Percentiles rank a stretch among this genome's conserved stretches.
Evolutionary conservation across 768 basidiomycete genomes (phyloP).

Genomic region (Dioszegia aurantiaca): DNA sequence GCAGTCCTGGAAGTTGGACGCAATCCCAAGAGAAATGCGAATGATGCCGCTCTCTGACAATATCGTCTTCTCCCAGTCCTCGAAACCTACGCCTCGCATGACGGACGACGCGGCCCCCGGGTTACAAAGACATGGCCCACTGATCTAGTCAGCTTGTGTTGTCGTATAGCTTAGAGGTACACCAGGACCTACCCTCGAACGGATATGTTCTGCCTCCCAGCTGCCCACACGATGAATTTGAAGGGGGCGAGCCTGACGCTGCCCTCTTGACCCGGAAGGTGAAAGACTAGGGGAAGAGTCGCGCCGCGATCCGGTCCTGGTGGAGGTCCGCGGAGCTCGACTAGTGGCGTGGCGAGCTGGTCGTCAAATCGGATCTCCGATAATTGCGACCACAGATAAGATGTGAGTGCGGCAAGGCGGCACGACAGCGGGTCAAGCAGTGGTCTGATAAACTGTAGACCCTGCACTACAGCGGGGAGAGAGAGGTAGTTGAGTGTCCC

Average conservation of each 20-base stretch:
- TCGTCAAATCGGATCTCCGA: neutral
- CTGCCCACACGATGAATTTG: constrained; percentile 13
- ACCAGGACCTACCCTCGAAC: constrained; percentile 3
- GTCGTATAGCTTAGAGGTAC: too few species aligned
- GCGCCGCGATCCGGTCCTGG: constrained; percentile 5
- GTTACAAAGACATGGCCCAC: constrained; percentile 7
- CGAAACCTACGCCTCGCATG: constrained; percentile 1
- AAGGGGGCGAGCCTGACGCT: neutral
- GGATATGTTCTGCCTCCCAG: constrained; percentile 3
- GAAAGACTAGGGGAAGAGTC: neutral
- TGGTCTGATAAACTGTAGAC: neutral
- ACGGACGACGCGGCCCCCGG: constrained; percentile 1
- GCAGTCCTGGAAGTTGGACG: constrained; percentile 8
- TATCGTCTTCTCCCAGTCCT: constrained; percentile 1
- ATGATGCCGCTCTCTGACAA: constrained; percentile 4
- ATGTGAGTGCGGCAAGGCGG: neutral
- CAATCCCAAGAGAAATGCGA: constrained; percentile 5
- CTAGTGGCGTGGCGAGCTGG: neutral
- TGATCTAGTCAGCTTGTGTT: neutral
- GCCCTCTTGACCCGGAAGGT: neutral
- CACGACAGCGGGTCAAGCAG: neutral
- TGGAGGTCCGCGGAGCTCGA: neutral
- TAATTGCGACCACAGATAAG: neutral
- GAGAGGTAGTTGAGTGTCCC: constrained; percentile 7
- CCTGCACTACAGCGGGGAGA: neutral